Conservation (phyloP, 2,329 filamentous ascomycete species). For the Mollisiaceae sp. region DNA sequence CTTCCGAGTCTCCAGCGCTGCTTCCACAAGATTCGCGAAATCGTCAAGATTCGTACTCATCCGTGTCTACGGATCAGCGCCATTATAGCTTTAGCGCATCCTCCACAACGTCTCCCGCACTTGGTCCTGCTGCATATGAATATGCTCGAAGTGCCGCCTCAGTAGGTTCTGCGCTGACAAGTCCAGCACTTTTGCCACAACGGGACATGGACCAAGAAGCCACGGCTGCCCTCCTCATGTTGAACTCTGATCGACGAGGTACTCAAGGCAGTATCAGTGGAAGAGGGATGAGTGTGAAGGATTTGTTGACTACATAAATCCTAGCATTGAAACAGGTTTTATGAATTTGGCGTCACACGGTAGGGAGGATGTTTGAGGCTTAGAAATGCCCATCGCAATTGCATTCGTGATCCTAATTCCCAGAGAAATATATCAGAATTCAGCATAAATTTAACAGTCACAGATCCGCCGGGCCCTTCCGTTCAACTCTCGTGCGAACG, state of each 20-base stretch:
- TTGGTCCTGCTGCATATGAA: conserved; percentile 55
- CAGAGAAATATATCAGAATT: conserved; percentile 6
- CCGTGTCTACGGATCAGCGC: conserved; percentile 53
- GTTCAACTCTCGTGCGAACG: conserved; percentile 7
- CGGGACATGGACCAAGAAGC: conserved; percentile 66
- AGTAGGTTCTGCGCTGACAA: conserved; percentile 59
- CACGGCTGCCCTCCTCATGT: conserved; percentile 84
- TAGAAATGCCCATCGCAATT: conserved; percentile 6
- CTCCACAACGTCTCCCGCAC: conserved; percentile 61
- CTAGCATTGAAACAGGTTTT: conserved; percentile 6
- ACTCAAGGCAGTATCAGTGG: conserved; percentile 40
- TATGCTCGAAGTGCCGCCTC: conserved; percentile 47
- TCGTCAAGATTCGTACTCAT: conserved; percentile 59
- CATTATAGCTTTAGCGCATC: conserved; percentile 55
- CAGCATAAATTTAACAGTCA: conserved; percentile 3
- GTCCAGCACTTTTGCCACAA: conserved; percentile 60
- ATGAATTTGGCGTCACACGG: background rate
- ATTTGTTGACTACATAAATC: conserved; percentile 55
- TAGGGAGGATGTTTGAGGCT: conserved; percentile 6
- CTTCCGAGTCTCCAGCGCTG: conserved; percentile 58
- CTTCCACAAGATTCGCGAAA: conserved; percentile 51
- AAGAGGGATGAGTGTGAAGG: conserved; percentile 58
- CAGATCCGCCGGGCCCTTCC: conserved; percentile 1
- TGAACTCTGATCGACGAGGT: conserved; percentile 72
- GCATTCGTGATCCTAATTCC: conserved; percentile 8